Base-by-base conservation (phyloP, 345 rosid genomes). In the Eucalyptus caleyi region DNA sequence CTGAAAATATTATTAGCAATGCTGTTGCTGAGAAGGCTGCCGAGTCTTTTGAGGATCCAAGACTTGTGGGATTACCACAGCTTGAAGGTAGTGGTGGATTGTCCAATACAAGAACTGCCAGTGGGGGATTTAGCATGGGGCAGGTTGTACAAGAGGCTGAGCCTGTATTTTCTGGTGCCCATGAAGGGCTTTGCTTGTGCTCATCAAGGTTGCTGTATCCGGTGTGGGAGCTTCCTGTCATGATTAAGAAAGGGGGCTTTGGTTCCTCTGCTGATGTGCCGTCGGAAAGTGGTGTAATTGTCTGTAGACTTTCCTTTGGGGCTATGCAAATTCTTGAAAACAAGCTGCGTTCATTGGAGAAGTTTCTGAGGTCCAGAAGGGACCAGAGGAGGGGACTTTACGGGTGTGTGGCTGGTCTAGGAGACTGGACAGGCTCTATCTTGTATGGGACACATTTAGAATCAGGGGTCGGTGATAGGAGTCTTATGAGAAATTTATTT, bases 101-200 rank as follows among this genome's bases (percentile, higher is more conserved):
- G 87, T 92, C 99, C 91, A 96, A 93, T 91, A 92, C 99, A 89
- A 95, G 99, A 93, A 91, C 98, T 65, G 91, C 98, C 82, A 93
- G 96, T 50, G 99, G 98, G 89, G 99, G 99, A 90, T 98, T 98
- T 90, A 96, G 99, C 94, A 96, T 97, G 99, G 99, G 99, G 69
- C 99, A 98, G 93, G 99, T 98, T 93, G 99, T 98, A 91, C 98
- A 97, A 93, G 99, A 97, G 92, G 97, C 99, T 14, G 99, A 96
- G 92, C 99, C 99, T 86, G 94, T 96, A 81, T 96, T 97, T 92
- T 97, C 99, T 18, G 99, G 98, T 91, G 99, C 97, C 42, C 94
- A 96, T 91, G 98, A 98, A 90, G 99, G 99, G 82, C 97, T 98
- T 82, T 98, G 99, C 93, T 93, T 98, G 90, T 97, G 99, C 90